Base-by-base conservation (phyloP, 495 filamentous ascomycete species). In the Aspergillus diversus region DNA sequence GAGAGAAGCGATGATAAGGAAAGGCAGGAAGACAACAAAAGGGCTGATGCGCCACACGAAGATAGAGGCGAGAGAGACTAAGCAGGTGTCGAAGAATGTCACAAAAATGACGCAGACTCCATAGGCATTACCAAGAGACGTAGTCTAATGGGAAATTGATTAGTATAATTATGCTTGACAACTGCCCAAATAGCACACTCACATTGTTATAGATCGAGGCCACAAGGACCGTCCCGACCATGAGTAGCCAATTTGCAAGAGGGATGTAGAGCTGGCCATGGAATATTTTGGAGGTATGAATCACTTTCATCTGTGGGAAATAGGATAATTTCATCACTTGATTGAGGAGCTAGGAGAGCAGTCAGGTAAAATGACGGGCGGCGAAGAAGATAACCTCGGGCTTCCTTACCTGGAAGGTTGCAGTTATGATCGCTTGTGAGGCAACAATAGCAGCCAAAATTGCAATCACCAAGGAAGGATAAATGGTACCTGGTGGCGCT, bases 351-450 rank as follows among this genome's bases (percentile, higher is more conserved):
- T 90, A 67, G 13, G 49, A 21, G 43, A 49, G 46, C 12, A n/a
- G 60, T 57, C 12, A 63, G 35, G 42, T 46, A 27, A 27, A 27
- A 27, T 27, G 21, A 2, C 16, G 27, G 5, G 9, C n/a, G 27
- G 16, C 0, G 12, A 49, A 27, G 0, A 31, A 50, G 5, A 12
- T 27, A 15, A 5, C 0, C 4, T 8, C 39, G 5, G 15, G 46
- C 16, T 9, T 31, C 55, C 21, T 55, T 71, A 77, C 74, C 64
- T 80, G 80, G 59, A 92, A 91, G 4, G 86, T 85, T n/a, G 83
- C 84, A 7, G 89, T 92, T 50, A 92, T 91, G 76, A 91, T 88
- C 35, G 89, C 90, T 57, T 92, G 89, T 15, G 85, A 88, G n/a
- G 89, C 89, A 16, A 92, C 89, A 57, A 92, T 83, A 27, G 87